Conservation (phyloP, 768 basidiomycete genomes). For the Russula abietina region DNA sequence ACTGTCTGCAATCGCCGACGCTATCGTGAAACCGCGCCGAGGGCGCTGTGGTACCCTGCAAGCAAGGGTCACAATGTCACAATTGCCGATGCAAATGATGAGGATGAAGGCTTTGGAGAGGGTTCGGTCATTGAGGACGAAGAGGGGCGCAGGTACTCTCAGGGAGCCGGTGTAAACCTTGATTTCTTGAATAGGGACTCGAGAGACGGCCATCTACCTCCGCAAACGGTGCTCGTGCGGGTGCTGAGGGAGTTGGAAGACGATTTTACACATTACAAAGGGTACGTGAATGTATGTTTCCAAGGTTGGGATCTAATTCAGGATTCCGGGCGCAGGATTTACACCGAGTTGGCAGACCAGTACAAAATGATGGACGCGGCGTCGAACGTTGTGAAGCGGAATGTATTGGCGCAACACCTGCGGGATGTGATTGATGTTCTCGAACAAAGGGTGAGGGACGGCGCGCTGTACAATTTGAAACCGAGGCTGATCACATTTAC, state of each 20-base stretch:
- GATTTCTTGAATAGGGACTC: constrained; percentile 17
- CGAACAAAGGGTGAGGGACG: constrained; percentile 70
- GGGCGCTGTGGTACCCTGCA: constrained; percentile 29
- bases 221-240: constrained; percentile 79
- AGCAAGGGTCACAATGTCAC: constrained; percentile 21
- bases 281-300: constrained; percentile 45
- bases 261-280: constrained; percentile 91
- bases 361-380: constrained; percentile 87
- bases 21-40: constrained; percentile 15
- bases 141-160: constrained; percentile 1
- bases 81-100: constrained; percentile 15
- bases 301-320: neutral
- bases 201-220: constrained; percentile 47
- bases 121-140: constrained; percentile 13
- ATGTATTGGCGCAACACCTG: constrained; percentile 82
- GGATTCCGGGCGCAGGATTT: constrained; percentile 56
- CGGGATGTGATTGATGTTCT: constrained; percentile 87
- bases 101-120: constrained; percentile 26
- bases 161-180: neutral
- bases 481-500: constrained; percentile 9
- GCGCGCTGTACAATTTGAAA: constrained; percentile 4
- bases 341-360: constrained; percentile 85
- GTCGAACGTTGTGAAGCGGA: constrained; percentile 73
- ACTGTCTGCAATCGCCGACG: constrained; percentile 54
- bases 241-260: constrained; percentile 88